Conservation (phyloP, 495 filamentous ascomycete species). For the Extremus antarcticus region DNA sequence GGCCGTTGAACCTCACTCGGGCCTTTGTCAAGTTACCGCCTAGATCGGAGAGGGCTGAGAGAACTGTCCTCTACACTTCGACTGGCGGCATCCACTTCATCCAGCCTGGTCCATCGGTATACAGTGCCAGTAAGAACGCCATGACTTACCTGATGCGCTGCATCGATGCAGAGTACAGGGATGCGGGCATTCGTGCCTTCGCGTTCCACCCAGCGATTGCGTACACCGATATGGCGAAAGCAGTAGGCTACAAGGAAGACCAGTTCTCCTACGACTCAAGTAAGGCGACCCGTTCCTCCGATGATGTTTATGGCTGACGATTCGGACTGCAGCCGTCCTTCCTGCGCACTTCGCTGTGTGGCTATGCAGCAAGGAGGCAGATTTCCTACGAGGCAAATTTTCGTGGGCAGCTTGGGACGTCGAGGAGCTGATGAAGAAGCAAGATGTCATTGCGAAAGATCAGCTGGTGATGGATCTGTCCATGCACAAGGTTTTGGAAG, state of each 20-base stretch:
- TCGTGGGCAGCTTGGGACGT: slow-evolving; percentile 9
- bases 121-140: slow-evolving; percentile 2
- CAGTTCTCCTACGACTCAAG: background rate
- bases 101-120: background rate
- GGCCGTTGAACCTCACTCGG: slow-evolving; percentile 1
- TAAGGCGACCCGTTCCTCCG: too few relatives aligned
- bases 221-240: background rate
- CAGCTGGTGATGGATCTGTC: background rate
- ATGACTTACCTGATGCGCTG: slow-evolving; percentile 2
- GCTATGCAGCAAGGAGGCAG: slow-evolving; percentile 1
- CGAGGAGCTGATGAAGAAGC: slow-evolving; percentile 6
- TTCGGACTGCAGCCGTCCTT: background rate
- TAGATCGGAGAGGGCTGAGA: background rate
- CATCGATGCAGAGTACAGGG: background rate
- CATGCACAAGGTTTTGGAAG: background rate
- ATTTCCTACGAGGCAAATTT: slow-evolving; percentile 1
- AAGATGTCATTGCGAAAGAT: background rate
- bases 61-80: slow-evolving; percentile 1
- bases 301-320: background rate
- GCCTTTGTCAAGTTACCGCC: background rate
- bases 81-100: background rate
- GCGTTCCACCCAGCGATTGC: background rate
- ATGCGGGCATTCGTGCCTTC: background rate
- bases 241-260: background rate
- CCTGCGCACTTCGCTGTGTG: background rate